Percentiles rank a stretch among this genome's conserved stretches.
Evolutionary conservation across 2,329 filamentous ascomycete species (phyloP).

Genomic region (Xylariales sp.): DNA sequence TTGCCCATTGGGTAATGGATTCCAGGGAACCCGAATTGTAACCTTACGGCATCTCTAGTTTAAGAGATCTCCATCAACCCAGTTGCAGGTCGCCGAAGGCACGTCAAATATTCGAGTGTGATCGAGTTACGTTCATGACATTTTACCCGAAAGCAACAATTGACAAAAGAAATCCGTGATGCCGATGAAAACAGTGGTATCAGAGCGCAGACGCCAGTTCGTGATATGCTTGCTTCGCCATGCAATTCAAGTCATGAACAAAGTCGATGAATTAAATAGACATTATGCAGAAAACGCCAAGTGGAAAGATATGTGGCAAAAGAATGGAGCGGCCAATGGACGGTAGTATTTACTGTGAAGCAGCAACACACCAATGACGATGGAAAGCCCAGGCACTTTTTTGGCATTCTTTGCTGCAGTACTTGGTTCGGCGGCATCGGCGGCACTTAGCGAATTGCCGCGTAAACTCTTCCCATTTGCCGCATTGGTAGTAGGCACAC

Average conservation of each 20-base stretch:
- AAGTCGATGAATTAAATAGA: slow-evolving; percentile 50
- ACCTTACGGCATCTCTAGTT: slow-evolving; percentile 10
- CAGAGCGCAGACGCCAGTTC: slow-evolving; percentile 54
- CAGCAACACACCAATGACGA: slow-evolving; percentile 94
- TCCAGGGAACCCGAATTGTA: slow-evolving; percentile 6
- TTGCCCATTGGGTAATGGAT: slow-evolving; percentile 11
- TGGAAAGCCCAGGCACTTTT: slow-evolving; percentile 99
- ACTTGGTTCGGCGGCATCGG: slow-evolving; percentile 94
- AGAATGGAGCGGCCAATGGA: slow-evolving; percentile 32
- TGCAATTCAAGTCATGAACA: slow-evolving; percentile 51
- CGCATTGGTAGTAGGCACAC: slow-evolving; percentile 97
- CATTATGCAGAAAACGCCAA: slow-evolving; percentile 53
- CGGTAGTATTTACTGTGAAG: slow-evolving; percentile 60
- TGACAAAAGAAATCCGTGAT: slow-evolving; percentile 51
- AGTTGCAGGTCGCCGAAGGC: slow-evolving; percentile 10
- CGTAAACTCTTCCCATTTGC: slow-evolving; percentile 97
- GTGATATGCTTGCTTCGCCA: slow-evolving; percentile 55
- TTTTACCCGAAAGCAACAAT: slow-evolving; percentile 29
- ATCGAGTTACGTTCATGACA: slow-evolving; percentile 23
- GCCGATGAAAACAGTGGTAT: slow-evolving; percentile 54
- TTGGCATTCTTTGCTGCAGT: slow-evolving; percentile 99
- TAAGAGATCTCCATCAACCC: slow-evolving; percentile 17
- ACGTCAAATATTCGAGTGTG: slow-evolving; percentile 16
- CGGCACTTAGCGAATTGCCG: slow-evolving; percentile 98
- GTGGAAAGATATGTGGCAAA: slow-evolving; percentile 45